These are phyloP conservation scores for Botrytis deweyae DNA, from an alignment of 2,329 filamentous ascomycete genomes.

Conservation along the genomic window DNA sequence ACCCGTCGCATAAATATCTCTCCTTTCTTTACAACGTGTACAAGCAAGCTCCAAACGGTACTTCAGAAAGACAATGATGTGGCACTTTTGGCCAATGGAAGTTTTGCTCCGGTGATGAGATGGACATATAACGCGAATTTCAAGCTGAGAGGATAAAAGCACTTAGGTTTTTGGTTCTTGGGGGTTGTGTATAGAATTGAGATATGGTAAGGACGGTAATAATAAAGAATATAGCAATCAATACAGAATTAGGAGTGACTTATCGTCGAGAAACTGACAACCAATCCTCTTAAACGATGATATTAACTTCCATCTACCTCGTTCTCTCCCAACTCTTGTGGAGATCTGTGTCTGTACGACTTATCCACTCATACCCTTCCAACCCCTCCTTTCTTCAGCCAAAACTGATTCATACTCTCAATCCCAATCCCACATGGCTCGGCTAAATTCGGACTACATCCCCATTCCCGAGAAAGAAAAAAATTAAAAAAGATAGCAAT, in stretches of 20 bases:
- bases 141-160: rapidly evolving
- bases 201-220: rapidly evolving
- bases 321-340: too few relatives aligned
- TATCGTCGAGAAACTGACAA: too few relatives aligned
- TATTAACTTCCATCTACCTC: background rate
- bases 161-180: rapidly evolving
- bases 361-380: too few relatives aligned
- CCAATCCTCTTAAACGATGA: rapidly evolving
- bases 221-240: rapidly evolving
- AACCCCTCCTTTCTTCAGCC: too few relatives aligned
- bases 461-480: too few relatives aligned
- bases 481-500: too few relatives aligned
- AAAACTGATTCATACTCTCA: too few relatives aligned
- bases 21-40: background rate
- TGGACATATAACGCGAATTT: background rate
- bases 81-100: background rate
- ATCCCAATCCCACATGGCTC: too few relatives aligned
- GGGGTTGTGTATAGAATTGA: rapidly evolving
- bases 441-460: too few relatives aligned
- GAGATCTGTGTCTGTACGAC: too few relatives aligned
- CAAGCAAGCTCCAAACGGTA: rapidly evolving
- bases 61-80: background rate
- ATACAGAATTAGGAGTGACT: too few relatives aligned
- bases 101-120: background rate
- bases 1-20: background rate